Percentiles rank a stretch among this genome's conserved stretches.
phyloP scores from a whole-genome alignment of 345 rosid genomes.

The Geranium brycei region DNA sequence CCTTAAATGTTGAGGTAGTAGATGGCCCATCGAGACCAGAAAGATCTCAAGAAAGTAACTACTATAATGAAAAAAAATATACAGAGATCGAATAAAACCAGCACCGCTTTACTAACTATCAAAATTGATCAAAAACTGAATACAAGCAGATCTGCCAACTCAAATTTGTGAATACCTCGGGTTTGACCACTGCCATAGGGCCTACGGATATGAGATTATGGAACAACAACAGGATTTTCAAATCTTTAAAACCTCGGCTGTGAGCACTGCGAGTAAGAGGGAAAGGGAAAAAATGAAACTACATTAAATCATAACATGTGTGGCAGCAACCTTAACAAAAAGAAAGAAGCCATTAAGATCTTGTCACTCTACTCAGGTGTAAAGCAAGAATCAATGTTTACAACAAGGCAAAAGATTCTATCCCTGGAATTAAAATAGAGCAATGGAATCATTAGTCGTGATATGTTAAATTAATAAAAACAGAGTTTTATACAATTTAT shows the following conservation, averaged over 20 bases:
- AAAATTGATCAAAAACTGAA: neutral
- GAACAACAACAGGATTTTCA: neutral
- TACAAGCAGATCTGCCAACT: neutral
- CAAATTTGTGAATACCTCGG: constrained; percentile 36
- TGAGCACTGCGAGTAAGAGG: neutral
- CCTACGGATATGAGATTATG: constrained; percentile 48
- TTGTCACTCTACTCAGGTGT: neutral
- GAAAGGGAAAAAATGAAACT: neutral
- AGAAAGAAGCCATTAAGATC: neutral
- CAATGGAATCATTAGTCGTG: neutral
- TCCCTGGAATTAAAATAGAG: neutral
- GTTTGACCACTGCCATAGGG: constrained; percentile 55
- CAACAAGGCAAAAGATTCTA: neutral
- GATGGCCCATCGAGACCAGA: neutral
- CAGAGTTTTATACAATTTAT: neutral
- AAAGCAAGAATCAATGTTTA: too few species aligned
- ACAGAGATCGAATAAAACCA: neutral
- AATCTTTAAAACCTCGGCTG: neutral
- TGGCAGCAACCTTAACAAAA: neutral
- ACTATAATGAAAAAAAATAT: neutral
- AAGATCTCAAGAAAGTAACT: neutral
- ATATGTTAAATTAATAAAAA: too few species aligned
- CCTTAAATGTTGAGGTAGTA: neutral
- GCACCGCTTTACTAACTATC: neutral
- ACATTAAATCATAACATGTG: neutral